These are phyloP conservation scores for Botrytis hyacinthi DNA, from an alignment of 2,329 filamentous ascomycete genomes.

Conservation along the genomic window DNA sequence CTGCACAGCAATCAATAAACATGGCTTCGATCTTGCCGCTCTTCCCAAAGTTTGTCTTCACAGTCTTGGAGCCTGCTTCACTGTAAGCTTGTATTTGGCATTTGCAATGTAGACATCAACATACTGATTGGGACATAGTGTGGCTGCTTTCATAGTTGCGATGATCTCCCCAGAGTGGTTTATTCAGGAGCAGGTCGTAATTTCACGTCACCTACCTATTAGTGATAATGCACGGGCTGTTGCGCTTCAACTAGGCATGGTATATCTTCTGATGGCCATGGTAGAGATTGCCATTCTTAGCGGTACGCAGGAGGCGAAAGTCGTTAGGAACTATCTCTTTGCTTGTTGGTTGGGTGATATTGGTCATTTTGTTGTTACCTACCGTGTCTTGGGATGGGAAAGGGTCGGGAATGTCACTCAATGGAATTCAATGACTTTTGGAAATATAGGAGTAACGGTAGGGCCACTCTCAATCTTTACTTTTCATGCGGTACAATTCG, in stretches of 20 bases:
- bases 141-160: conserved; percentile 58
- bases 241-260: conserved; percentile 54
- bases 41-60: conserved; percentile 65
- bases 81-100: conserved; percentile 24
- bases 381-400: conserved; percentile 55
- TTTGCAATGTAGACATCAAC: conserved; percentile 15
- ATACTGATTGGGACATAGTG: conserved; percentile 42
- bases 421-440: conserved; percentile 73
- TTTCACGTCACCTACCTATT: conserved; percentile 36
- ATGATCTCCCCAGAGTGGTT: conserved; percentile 60
- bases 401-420: conserved; percentile 50
- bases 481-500: background rate
- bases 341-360: conserved; percentile 65
- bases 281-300: conserved; percentile 63
- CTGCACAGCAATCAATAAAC: background rate
- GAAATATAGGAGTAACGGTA: conserved; percentile 67
- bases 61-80: conserved; percentile 46
- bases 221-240: conserved; percentile 40
- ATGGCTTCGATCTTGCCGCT: conserved; percentile 63
- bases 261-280: conserved; percentile 65
- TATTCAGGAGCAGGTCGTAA: conserved; percentile 58
- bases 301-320: conserved; percentile 61
- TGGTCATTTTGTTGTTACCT: conserved; percentile 64
- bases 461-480: conserved; percentile 21
- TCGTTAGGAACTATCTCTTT: conserved; percentile 65